A percentile compares a stretch with the other conserved stretches of the same genome.
phyloP scores from a whole-genome alignment of 75 land plant species.

The Chamaecyparis obtusa region DNA sequence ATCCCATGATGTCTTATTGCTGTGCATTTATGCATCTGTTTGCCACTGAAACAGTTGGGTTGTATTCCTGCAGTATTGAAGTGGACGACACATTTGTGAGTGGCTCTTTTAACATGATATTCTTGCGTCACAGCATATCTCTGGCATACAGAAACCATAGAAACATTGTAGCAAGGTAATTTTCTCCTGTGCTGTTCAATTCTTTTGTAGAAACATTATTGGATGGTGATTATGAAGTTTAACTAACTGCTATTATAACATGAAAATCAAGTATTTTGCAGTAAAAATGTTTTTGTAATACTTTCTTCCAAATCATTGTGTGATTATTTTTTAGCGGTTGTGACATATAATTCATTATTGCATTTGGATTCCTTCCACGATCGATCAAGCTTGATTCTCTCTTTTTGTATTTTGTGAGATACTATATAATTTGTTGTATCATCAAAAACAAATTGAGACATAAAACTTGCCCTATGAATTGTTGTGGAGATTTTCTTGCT shows the following conservation, averaged over 20 bases:
- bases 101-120: conserved; percentile 88
- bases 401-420: not conserved
- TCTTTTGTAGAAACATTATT: not conserved
- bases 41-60: not conserved
- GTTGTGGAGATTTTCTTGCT: not conserved
- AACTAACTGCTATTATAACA: not conserved
- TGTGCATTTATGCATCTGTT: not conserved
- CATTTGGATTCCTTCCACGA: not conserved
- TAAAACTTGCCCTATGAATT: not conserved
- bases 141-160: conserved; percentile 71
- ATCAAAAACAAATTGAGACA: not conserved
- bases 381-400: not conserved
- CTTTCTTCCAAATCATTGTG: not conserved
- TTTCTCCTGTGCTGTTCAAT: not conserved
- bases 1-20: not conserved
- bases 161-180: conserved; percentile 74
- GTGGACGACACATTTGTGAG: conserved; percentile 63
- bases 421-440: not conserved
- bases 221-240: not conserved
- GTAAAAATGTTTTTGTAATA: not conserved
- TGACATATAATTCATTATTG: not conserved
- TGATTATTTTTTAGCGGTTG: not conserved
- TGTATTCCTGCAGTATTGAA: conserved; percentile 49
- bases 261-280: not conserved
- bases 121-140: conserved; percentile 68